Conservation (phyloP, 2,329 filamentous ascomycete genomes). For the Diaporthe sp. region DNA sequence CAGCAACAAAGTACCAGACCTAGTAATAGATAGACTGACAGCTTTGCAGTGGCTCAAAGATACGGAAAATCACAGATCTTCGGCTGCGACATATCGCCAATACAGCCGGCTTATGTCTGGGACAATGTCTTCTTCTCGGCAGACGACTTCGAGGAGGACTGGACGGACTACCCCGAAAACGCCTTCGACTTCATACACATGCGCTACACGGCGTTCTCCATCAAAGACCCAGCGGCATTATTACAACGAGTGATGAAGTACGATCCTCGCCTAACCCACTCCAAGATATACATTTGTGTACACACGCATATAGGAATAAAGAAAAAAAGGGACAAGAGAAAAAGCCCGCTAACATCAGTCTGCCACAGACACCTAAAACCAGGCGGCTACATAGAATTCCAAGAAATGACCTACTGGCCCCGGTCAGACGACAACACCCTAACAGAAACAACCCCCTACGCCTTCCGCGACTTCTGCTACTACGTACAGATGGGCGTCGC, state of each 20-base stretch:
- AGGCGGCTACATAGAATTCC: conserved; percentile 63
- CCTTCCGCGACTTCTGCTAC: conserved; percentile 59
- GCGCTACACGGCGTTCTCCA: conserved; percentile 59
- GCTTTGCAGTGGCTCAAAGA: conserved; percentile 57
- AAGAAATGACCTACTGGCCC: conserved; percentile 58
- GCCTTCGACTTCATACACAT: conserved; percentile 64
- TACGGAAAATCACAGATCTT: conserved; percentile 59
- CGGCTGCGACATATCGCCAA: conserved; percentile 65
- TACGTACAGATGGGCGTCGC: conserved; percentile 57
- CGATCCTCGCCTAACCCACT: conserved; percentile 27
- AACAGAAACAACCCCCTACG: conserved; percentile 54
- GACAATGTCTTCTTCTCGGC: conserved; percentile 65
- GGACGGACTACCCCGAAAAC: conserved; percentile 57
- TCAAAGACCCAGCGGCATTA: conserved; percentile 56
- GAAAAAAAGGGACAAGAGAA: neutral
- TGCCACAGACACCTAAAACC: conserved; percentile 61
- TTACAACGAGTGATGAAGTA: conserved; percentile 59
- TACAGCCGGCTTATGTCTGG: conserved; percentile 64
- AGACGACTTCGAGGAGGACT: conserved; percentile 66
- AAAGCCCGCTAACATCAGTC: neutral
- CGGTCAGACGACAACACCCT: conserved; percentile 60
- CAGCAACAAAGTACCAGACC: neutral
- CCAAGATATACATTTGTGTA: too few species aligned
- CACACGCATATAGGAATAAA: too few species aligned
- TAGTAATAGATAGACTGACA: conserved; percentile 20